phyloP scores from a whole-genome alignment of 164 flowering plant genomes.

The Buxus sempervirens region DNA sequence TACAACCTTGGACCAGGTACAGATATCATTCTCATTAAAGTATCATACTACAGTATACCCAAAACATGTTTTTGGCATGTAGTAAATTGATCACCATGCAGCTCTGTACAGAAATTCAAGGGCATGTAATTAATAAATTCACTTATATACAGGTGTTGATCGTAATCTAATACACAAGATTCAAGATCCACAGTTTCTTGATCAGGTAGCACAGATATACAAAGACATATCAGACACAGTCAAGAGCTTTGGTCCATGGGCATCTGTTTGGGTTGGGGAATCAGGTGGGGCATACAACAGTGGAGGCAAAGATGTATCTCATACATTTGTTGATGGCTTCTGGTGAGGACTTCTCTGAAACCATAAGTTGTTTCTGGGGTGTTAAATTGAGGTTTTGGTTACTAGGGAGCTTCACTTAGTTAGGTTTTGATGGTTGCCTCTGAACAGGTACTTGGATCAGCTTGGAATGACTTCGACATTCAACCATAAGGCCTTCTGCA shows the following conservation, averaged over 20 bases:
- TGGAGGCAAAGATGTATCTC: slow-evolving; percentile 37
- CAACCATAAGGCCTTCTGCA: slow-evolving; percentile 43
- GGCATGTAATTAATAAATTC: too few species aligned
- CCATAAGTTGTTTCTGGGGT: too few species aligned
- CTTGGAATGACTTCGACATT: slow-evolving; percentile 45
- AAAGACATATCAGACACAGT: slow-evolving; percentile 16
- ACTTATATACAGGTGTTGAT: slow-evolving; percentile 34
- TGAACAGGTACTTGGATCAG: slow-evolving; percentile 41
- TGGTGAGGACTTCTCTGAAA: too few species aligned
- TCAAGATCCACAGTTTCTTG: slow-evolving; percentile 30
- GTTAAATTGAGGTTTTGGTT: too few species aligned
- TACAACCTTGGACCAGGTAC: too few species aligned
- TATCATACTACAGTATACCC: too few species aligned
- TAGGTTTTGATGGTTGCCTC: too few species aligned
- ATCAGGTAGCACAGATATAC: slow-evolving; percentile 28
- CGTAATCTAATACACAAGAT: slow-evolving; percentile 15
- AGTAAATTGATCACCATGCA: too few species aligned
- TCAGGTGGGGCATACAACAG: slow-evolving; percentile 57
- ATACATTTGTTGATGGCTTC: slow-evolving; percentile 40
- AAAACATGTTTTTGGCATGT: too few species aligned
- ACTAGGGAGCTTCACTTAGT: too few species aligned
- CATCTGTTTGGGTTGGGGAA: slow-evolving; percentile 52
- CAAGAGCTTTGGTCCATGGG: slow-evolving; percentile 25
- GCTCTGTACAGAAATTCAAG: too few species aligned
- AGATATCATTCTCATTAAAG: too few species aligned